Base-by-base conservation (phyloP, 2,329 filamentous ascomycete genomes). In the Curvularia verruculosa region DNA sequence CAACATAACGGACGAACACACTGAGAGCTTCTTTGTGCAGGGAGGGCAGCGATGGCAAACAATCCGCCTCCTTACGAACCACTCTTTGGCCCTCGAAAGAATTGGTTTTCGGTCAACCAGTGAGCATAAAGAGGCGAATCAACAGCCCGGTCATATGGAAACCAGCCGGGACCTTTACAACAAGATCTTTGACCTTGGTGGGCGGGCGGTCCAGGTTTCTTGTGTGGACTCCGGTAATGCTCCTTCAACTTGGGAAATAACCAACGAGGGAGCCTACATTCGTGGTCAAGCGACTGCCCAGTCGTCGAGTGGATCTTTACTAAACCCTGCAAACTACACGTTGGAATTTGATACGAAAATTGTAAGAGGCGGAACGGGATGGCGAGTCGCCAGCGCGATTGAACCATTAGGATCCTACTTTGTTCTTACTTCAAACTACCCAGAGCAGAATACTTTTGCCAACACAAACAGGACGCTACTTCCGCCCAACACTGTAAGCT, bases 41-140 rank as follows among this genome's bases (percentile, higher is more conserved):
- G 79, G 78, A 3, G 77, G 75, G 0, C 76, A 78, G 58, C 63
- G 75, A 59, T 81, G 78, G 78, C 70, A 79, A 55, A 72, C 75
- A 0, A 62, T 79, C 23, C 66, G 67, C 2, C 64, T 80, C 0
- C 61, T 80, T 18, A 77, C 73, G 0, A 67, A 76, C 21, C 68
- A 64, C 1, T 66, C 66, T 1, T 56, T 80, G 3, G 68, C 62
- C 0, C 69, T 81, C 48, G 61, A 56, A 5, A 46, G 55, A 1
- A 54, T 78, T 1, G 77, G 78, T 0, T 70, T 79, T 12, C 64
- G 63, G 43, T 54, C 68, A 0, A 77, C 71, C 1, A 50, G 52
- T 46, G 41, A 37, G 2, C 40, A 50, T 15, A 13, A 19, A 10
- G 43, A 53, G 4, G 36, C n/a, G 0, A 12, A 53, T 13, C 9